These are phyloP conservation scores for Aurifilum marmelostoma DNA, from an alignment of 2,329 filamentous ascomycete genomes.

Conservation along the genomic window DNA sequence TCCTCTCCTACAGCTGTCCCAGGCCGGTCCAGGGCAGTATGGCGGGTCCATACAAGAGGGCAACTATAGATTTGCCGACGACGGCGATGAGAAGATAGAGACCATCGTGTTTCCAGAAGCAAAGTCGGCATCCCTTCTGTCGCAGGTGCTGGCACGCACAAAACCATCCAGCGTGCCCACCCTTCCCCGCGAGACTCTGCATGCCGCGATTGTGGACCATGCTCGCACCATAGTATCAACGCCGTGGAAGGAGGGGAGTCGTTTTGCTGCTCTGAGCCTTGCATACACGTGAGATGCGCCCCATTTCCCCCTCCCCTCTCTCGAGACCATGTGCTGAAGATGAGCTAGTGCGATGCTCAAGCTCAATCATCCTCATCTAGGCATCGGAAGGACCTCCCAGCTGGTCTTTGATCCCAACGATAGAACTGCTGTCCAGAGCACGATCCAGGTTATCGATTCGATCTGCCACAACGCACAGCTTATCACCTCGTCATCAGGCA, in stretches of 20 bases:
- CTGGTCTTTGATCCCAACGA: conserved; percentile 22
- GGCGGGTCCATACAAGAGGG: conserved; percentile 20
- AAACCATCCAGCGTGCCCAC: conserved; percentile 20
- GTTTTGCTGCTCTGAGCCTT: conserved; percentile 34
- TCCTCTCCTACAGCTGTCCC: conserved; percentile 30
- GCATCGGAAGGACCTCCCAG: conserved; percentile 23
- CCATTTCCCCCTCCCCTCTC: conserved; percentile 5
- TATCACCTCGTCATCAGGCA: conserved; percentile 27
- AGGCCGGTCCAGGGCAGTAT: conserved; percentile 21
- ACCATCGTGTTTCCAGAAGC: conserved; percentile 36
- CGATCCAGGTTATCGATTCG: conserved; percentile 32
- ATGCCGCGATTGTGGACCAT: conserved; percentile 31
- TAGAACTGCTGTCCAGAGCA: conserved; percentile 29
- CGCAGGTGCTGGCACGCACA: conserved; percentile 32
- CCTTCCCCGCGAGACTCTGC: conserved; percentile 27
- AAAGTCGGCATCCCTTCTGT: conserved; percentile 35
- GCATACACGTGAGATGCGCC: conserved; percentile 36
- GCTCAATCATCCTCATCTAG: conserved; percentile 36
- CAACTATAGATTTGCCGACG: conserved; percentile 31
- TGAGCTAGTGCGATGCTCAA: conserved; percentile 36
- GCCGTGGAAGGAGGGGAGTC: conserved; percentile 33
- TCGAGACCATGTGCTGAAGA: conserved; percentile 27
- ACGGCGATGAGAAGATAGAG: conserved; percentile 33
- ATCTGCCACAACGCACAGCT: conserved; percentile 33
- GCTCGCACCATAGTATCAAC: conserved; percentile 31